A percentile compares a stretch with the other conserved stretches of the same genome.
Conservation (phyloP, 495 filamentous ascomycete genomes). For the Tuber indicum region DNA sequence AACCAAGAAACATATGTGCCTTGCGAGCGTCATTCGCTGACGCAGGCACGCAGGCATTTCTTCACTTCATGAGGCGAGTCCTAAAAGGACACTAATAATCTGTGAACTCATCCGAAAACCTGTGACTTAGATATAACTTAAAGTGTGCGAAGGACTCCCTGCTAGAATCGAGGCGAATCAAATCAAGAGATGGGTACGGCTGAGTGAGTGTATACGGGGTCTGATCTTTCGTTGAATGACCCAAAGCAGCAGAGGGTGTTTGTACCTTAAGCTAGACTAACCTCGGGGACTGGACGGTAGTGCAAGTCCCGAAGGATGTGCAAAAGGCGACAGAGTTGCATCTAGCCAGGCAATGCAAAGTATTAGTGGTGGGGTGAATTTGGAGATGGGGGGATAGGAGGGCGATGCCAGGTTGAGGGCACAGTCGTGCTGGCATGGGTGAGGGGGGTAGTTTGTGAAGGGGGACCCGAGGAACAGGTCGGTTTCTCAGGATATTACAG, state of each 20-base stretch:
- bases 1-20: constrained; percentile 34
- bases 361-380: constrained; percentile 10
- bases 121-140: constrained; percentile 23
- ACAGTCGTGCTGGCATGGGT: constrained; percentile 20
- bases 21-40: constrained; percentile 35
- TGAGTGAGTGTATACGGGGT: constrained; percentile 25
- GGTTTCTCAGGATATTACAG: constrained; percentile 22
- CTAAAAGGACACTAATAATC: constrained; percentile 19
- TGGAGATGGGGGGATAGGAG: constrained; percentile 13
- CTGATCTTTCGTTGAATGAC: constrained; percentile 17
- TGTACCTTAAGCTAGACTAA: constrained; percentile 16
- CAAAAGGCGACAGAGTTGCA: constrained; percentile 32
- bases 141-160: constrained; percentile 21
- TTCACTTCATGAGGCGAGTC: constrained; percentile 10
- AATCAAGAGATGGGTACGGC: constrained; percentile 20
- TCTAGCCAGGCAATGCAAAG: constrained; percentile 5
- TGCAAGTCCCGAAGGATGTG: constrained; percentile 6
- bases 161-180: constrained; percentile 24
- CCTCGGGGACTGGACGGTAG: constrained; percentile 10
- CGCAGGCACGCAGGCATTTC: constrained; percentile 27
- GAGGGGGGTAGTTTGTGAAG: constrained; percentile 12
- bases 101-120: constrained; percentile 22
- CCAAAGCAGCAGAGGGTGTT: background rate
- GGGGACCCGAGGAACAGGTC: constrained; percentile 21
- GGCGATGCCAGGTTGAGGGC: constrained; percentile 23